Conservation (phyloP, 768 basidiomycete species). For the Nevesoporus exiguus region DNA sequence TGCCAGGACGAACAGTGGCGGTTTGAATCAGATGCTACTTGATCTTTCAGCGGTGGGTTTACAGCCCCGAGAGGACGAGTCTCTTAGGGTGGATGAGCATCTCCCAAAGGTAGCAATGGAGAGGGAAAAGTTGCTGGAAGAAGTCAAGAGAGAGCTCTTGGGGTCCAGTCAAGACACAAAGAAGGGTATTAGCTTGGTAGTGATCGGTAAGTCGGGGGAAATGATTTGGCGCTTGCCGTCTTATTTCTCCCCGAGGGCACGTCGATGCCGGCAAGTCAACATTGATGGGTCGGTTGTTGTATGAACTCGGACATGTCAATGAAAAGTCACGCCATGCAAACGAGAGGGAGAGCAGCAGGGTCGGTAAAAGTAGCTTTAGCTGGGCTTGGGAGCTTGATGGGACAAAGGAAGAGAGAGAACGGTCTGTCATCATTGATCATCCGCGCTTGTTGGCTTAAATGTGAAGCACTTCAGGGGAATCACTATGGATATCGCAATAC, state of each 20-base stretch:
- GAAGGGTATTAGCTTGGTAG: slow-evolving; percentile 79
- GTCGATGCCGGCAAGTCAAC: slow-evolving; percentile 99
- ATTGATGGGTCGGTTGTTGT: slow-evolving; percentile 90
- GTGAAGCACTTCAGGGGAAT: slow-evolving; percentile 70
- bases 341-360: slow-evolving; percentile 84
- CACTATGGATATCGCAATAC: slow-evolving; percentile 94
- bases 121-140: slow-evolving; percentile 78
- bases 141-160: slow-evolving; percentile 57
- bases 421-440: slow-evolving; percentile 46
- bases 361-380: slow-evolving; percentile 92
- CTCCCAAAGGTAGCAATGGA: slow-evolving; percentile 65
- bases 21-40: slow-evolving; percentile 54
- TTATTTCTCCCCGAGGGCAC: slow-evolving; percentile 59
- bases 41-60: slow-evolving; percentile 79
- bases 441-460: slow-evolving; percentile 9
- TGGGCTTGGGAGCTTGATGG: slow-evolving; percentile 99
- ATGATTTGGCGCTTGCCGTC: slow-evolving; percentile 1
- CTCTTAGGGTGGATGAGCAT: slow-evolving; percentile 40
- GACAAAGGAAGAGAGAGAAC: slow-evolving; percentile 85
- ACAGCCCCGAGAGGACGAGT: slow-evolving; percentile 41
- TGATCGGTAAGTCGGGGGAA: slow-evolving; percentile 64
- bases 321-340: slow-evolving; percentile 83
- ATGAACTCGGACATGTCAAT: slow-evolving; percentile 85
- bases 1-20: slow-evolving; percentile 27
- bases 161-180: slow-evolving; percentile 49